Percentiles rank a stretch among this genome's conserved stretches.
These are phyloP conservation scores for Verticillium alfalfae DNA, from an alignment of 2,329 filamentous ascomycete species.

Conservation along the genomic window DNA sequence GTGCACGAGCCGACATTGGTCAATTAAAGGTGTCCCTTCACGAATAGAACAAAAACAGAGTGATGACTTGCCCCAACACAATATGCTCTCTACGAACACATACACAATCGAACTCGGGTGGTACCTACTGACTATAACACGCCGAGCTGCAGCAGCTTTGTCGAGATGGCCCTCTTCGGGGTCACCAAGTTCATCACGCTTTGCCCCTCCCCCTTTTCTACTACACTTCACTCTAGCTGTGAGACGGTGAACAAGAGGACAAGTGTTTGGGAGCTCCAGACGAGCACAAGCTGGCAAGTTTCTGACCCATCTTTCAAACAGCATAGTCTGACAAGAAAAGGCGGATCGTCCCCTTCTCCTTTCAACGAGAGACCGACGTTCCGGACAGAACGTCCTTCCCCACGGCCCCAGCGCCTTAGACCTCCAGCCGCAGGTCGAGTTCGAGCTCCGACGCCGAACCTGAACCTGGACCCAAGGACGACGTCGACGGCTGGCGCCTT, in stretches of 20 bases:
- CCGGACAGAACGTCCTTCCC: neutral
- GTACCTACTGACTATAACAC: neutral
- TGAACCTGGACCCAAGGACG: neutral
- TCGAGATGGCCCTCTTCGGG: neutral
- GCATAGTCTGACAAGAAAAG: conserved; percentile 9
- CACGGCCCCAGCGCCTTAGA: neutral
- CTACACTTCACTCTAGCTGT: neutral
- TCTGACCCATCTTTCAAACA: conserved; percentile 7
- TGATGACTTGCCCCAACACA: neutral
- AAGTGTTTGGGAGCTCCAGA: neutral
- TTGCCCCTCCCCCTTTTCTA: neutral
- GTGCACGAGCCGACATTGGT: neutral
- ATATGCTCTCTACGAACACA: neutral
- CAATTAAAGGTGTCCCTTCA: neutral
- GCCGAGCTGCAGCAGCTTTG: neutral
- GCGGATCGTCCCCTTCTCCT: neutral
- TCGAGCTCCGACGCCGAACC: neutral
- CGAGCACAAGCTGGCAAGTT: neutral
- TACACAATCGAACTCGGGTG: neutral
- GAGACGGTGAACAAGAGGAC: neutral
- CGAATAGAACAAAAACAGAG: neutral
- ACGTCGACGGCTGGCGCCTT: neutral
- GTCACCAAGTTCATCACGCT: no score
- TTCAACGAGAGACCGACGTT: neutral
- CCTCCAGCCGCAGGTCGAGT: neutral